Percentiles rank a stretch among this genome's conserved stretches.
phyloP scores from a whole-genome alignment of 2,329 filamentous ascomycete species.

The Gnomoniopsis sp. region DNA sequence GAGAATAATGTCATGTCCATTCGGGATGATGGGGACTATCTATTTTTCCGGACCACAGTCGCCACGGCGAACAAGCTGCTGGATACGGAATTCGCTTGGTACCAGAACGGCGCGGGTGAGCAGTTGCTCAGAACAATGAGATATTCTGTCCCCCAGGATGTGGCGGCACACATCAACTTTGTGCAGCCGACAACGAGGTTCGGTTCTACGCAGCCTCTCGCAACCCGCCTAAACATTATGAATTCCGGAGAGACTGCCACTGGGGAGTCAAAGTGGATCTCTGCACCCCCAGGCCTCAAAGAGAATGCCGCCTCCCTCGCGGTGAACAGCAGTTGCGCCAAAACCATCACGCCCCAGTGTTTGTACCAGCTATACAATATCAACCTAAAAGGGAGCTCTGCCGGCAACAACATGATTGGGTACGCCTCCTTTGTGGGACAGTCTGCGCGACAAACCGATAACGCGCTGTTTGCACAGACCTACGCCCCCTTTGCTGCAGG shows the following conservation, averaged over 20 bases:
- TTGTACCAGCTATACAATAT: constrained; percentile 46
- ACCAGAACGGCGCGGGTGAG: constrained; percentile 23
- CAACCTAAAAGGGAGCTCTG: constrained; percentile 39
- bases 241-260: constrained; percentile 6
- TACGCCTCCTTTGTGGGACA: constrained; percentile 52
- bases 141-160: constrained; percentile 30
- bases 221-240: constrained; percentile 1
- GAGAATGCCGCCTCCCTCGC: not conserved
- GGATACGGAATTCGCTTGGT: constrained; percentile 8
- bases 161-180: constrained; percentile 38
- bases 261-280: constrained; percentile 17
- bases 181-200: constrained; percentile 46
- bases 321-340: constrained; percentile 22
- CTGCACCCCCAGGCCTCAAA: constrained; percentile 14
- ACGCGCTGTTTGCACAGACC: constrained; percentile 31
- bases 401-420: constrained; percentile 43
- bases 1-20: constrained; percentile 6
- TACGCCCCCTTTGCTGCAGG: constrained; percentile 41
- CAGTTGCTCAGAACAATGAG: constrained; percentile 30
- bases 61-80: constrained; percentile 1
- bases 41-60: constrained; percentile 4
- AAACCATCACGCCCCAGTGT: constrained; percentile 42
- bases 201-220: constrained; percentile 27
- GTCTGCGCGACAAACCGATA: constrained; percentile 43
- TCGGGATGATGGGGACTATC: constrained; percentile 7